These are phyloP conservation scores for Ampelocalamus luodianensis DNA, from an alignment of 176 grass and related monocot species.

Conservation along the genomic window DNA sequence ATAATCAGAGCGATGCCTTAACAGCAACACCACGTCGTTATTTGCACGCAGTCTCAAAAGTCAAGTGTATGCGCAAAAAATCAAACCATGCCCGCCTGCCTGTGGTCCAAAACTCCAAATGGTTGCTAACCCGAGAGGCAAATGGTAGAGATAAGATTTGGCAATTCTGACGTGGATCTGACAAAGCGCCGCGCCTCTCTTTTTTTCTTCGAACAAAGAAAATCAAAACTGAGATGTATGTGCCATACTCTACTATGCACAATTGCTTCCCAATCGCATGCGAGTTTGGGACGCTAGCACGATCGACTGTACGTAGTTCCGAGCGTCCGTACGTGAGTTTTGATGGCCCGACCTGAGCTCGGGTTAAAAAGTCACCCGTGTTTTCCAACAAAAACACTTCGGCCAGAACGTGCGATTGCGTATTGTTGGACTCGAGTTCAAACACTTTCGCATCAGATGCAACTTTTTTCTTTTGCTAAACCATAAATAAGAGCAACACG, in stretches of 20 bases:
- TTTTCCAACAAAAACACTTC: no score
- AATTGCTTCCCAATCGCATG: not conserved
- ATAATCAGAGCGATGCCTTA: not conserved
- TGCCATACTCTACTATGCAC: not conserved
- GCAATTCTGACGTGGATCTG: not conserved
- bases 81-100: not conserved
- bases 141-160: not conserved
- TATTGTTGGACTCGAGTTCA: not conserved
- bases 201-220: not conserved
- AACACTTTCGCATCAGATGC: not conserved
- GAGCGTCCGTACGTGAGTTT: no score
- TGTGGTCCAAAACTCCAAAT: not conserved
- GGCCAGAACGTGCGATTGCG: no score
- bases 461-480: no score
- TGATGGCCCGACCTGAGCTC: no score
- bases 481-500: no score
- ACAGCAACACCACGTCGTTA: not conserved
- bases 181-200: not conserved
- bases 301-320: no score
- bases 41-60: not conserved
- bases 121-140: conserved; percentile 9
- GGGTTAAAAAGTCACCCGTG: not conserved
- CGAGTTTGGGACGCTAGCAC: not conserved
- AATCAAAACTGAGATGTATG: not conserved
- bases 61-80: not conserved